Evolutionary conservation across 2,329 filamentous ascomycete species (phyloP).

Genomic region (Claviceps monticola): DNA sequence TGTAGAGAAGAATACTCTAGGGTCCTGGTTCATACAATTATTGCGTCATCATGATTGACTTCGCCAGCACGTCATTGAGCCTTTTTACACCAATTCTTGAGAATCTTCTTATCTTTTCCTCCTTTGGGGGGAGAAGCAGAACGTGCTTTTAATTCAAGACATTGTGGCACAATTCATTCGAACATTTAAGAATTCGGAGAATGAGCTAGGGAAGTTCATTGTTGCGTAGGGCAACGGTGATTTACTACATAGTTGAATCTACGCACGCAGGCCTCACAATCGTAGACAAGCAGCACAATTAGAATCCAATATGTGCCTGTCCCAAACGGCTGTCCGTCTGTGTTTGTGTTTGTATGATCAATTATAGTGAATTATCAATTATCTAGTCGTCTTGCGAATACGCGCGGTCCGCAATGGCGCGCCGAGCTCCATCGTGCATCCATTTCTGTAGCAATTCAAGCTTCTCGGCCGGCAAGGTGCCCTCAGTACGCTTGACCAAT

Average conservation of each 20-base stretch:
- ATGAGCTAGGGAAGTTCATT: too few species aligned
- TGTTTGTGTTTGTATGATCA: neutral
- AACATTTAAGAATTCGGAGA: too few species aligned
- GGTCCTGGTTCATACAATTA: constrained; percentile 25
- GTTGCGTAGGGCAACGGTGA: too few species aligned
- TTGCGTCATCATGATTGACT: constrained; percentile 25
- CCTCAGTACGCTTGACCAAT: constrained; percentile 31
- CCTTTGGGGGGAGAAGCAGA: too few species aligned
- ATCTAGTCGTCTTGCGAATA: neutral
- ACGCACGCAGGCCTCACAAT: too few species aligned
- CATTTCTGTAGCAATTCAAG: constrained; percentile 31
- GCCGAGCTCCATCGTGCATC: constrained; percentile 34
- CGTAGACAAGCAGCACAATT: too few species aligned
- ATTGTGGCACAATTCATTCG: too few species aligned
- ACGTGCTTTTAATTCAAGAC: too few species aligned
- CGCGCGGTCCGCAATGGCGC: constrained; percentile 19
- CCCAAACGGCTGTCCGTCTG: too few species aligned
- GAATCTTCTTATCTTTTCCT: too few species aligned
- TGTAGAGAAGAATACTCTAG: constrained; percentile 23
- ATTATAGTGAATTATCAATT: neutral
- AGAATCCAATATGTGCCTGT: too few species aligned
- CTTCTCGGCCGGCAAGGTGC: constrained; percentile 25
- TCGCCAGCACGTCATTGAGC: constrained; percentile 12
- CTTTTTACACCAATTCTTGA: neutral
- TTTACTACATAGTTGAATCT: too few species aligned